These are phyloP conservation scores for Ambrosiella beaveri DNA, from an alignment of 2,329 filamentous ascomycete species.

Conservation along the genomic window DNA sequence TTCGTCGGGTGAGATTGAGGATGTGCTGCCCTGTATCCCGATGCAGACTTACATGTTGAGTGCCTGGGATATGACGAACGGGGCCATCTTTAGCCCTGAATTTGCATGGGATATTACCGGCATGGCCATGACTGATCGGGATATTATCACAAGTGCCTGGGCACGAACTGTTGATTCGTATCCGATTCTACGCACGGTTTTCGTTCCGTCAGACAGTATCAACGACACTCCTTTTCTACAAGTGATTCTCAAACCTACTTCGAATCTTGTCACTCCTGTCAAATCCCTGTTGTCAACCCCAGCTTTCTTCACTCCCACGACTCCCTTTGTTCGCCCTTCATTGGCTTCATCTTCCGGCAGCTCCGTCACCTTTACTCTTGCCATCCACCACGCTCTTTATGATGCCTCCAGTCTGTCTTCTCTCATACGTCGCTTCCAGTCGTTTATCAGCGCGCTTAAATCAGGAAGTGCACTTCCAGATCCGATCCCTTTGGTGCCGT, in stretches of 20 bases:
- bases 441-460: constrained; percentile 13
- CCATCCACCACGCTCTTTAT: constrained; percentile 75
- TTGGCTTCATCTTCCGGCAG: neutral
- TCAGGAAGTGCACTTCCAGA: constrained; percentile 12
- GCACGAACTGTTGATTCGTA: constrained; percentile 32
- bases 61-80: constrained; percentile 51
- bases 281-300: neutral
- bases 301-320: neutral
- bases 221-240: constrained; percentile 42
- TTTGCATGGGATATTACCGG: constrained; percentile 45
- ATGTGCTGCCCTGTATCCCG: constrained; percentile 49
- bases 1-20: constrained; percentile 29
- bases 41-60: constrained; percentile 75
- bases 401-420: constrained; percentile 63
- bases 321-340: constrained; percentile 8
- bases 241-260: constrained; percentile 29
- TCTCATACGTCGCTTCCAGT: constrained; percentile 32
- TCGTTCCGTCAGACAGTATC: constrained; percentile 33
- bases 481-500: constrained; percentile 15
- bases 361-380: constrained; percentile 27
- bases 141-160: constrained; percentile 46
- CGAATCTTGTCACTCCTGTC: neutral
- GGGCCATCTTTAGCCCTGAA: constrained; percentile 53
- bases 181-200: constrained; percentile 51
- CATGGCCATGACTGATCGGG: constrained; percentile 25